A percentile compares a stretch with the other conserved stretches of the same genome.
Conservation (phyloP, 257 asterid genomes). For the Rhazya stricta region DNA sequence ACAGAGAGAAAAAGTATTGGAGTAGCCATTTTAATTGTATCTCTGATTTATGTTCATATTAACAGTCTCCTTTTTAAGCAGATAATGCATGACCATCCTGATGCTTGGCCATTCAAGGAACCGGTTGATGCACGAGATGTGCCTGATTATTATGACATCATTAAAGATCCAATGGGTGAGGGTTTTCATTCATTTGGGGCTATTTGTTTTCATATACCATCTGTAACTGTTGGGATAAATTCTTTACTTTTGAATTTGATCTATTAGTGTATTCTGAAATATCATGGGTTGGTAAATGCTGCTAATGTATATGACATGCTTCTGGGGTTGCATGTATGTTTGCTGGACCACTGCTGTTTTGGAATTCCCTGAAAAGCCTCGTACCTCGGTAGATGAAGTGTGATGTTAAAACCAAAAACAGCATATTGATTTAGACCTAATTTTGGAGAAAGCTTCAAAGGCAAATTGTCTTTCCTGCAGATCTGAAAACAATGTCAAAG, state of each 20-base stretch:
- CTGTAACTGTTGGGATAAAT: not conserved
- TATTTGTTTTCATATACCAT: not conserved
- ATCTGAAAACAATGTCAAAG: slow-evolving; percentile 83
- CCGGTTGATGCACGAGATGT: slow-evolving; percentile 98
- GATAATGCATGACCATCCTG: slow-evolving; percentile 95
- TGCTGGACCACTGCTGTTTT: not conserved
- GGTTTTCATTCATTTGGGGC: not conserved
- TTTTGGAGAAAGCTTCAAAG: not conserved
- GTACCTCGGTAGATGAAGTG: not conserved
- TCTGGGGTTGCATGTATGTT: not conserved
- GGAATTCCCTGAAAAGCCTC: not conserved
- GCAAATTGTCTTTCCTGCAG: slow-evolving; percentile 31
- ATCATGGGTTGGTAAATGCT: not conserved
- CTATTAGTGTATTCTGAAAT: not conserved
- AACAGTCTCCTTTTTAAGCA: slow-evolving; percentile 31
- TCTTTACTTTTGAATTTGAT: not conserved
- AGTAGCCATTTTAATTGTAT: not conserved
- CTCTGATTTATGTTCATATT: not conserved
- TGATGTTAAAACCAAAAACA: not conserved
- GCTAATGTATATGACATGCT: not conserved
- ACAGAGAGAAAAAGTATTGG: not conserved
- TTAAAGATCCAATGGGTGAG: slow-evolving; percentile 92
- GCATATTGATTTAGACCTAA: not conserved
- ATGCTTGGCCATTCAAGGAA: slow-evolving; percentile 97
- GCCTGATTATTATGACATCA: slow-evolving; percentile 92